Conservation (phyloP, 2,329 filamentous ascomycete genomes). For the Hymenoscyphus linearis region DNA sequence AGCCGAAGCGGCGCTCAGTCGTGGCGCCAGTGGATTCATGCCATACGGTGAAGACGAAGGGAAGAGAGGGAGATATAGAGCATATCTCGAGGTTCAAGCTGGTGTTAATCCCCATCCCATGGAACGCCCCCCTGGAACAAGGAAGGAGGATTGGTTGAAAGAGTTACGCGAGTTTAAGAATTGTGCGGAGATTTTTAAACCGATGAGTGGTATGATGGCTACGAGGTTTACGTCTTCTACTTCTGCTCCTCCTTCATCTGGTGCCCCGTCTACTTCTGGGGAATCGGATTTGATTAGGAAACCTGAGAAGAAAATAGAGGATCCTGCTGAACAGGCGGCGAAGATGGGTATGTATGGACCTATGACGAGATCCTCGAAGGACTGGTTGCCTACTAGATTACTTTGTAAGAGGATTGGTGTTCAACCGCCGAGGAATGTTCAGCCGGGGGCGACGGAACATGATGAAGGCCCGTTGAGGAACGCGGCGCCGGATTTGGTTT, state of each 20-base stretch:
- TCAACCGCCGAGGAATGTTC: constrained; percentile 65
- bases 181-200: constrained; percentile 78
- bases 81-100: constrained; percentile 73
- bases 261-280: constrained; percentile 31
- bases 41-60: constrained; percentile 79
- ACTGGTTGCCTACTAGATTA: constrained; percentile 76
- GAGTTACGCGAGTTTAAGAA: constrained; percentile 72
- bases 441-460: constrained; percentile 42
- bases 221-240: constrained; percentile 79
- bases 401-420: constrained; percentile 96
- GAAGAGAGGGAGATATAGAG: constrained; percentile 76
- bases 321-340: constrained; percentile 82
- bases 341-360: constrained; percentile 88
- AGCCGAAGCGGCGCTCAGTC: constrained; percentile 62
- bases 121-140: constrained; percentile 38
- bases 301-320: constrained; percentile 52
- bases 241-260: constrained; percentile 32
- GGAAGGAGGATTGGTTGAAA: constrained; percentile 68
- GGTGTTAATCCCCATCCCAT: constrained; percentile 56
- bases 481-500: constrained; percentile 42
- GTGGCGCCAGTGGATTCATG: constrained; percentile 62
- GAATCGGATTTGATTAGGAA: constrained; percentile 40
- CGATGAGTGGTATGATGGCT: constrained; percentile 88
- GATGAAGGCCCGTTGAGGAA: constrained; percentile 25
- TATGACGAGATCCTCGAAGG: constrained; percentile 67